A percentile compares a stretch with the other conserved stretches of the same genome.
Evolutionary conservation across 495 filamentous ascomycete species (phyloP).

Genomic region (Xylaria venustula): DNA sequence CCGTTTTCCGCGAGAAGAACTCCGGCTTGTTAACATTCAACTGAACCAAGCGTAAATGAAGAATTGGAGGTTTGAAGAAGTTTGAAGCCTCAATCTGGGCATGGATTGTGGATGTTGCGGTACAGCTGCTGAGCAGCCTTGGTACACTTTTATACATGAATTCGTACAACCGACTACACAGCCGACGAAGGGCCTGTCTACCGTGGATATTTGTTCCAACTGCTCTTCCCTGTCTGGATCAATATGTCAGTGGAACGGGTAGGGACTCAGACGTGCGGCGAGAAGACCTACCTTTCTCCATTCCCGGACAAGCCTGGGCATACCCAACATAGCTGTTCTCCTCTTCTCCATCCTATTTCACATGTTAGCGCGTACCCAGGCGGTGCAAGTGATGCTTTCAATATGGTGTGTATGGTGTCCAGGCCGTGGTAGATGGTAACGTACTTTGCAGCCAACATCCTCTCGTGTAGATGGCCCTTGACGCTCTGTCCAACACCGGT

Average conservation of each 20-base stretch:
- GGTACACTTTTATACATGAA: conserved; percentile 22
- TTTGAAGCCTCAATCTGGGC: not conserved
- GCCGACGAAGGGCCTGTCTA: conserved; percentile 31
- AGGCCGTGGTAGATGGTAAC: conserved; percentile 33
- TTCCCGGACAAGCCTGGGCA: conserved; percentile 83
- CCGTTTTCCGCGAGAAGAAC: not conserved
- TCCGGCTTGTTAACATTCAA: not conserved
- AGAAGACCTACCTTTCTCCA: conserved; percentile 81
- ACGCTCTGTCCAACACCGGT: conserved; percentile 90
- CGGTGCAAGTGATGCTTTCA: not conserved
- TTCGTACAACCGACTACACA: conserved; percentile 28
- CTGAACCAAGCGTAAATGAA: not conserved
- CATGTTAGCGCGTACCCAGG: conserved; percentile 18
- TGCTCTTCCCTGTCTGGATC: conserved; percentile 72
- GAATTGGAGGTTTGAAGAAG: too few species aligned
- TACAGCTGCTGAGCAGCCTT: conserved; percentile 1
- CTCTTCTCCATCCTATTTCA: conserved; percentile 73
- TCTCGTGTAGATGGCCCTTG: conserved; percentile 92
- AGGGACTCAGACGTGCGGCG: conserved; percentile 11
- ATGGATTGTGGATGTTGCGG: not conserved
- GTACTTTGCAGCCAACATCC: conserved; percentile 73
- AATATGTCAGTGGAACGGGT: not conserved
- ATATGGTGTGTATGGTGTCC: not conserved
- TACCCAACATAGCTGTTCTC: conserved; percentile 87
- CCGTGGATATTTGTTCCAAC: conserved; percentile 90